Base-by-base conservation (phyloP, 176 grass and related monocot genomes). In the Carex littledalei region DNA sequence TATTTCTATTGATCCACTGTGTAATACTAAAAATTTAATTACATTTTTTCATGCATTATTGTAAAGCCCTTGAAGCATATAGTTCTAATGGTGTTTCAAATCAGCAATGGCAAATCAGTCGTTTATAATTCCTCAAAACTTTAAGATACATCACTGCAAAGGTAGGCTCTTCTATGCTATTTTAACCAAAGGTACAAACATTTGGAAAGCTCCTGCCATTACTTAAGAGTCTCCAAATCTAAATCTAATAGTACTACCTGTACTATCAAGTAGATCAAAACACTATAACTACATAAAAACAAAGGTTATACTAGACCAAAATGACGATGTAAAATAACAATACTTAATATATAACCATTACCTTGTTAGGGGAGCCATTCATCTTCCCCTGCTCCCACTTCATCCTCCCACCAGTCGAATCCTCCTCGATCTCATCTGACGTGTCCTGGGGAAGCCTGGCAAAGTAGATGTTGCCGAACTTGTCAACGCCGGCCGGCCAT, bases 401-500 rank as follows among this genome's bases (percentile, higher is more conserved):
- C 88, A 96, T 99, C 85, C 92, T 94, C 57, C 93, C 97, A 81
- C 97, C 97, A 54, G 97, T 99, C 80, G 93, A 93, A 63, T 99
- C 91, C 89, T 99, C 93, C 87, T 99, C 97, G 71, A 99, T 99
- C 87, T 99, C 97, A 79, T 99, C 97, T 75, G 91, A 99, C 22
- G 94, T 43, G 88, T 99, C 97, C 84, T 96, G 93, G 54, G 93
- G 88, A 77, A 99, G 90, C 84, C 97, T 90, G 50, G 92, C 93
- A 83, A 99, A 99, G 52, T 99, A 99, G 78, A 99, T 88, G 76
- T 99, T 96, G 56, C 97, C 97, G 57, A 99, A 99, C 78, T 99
- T 99, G 85, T 99, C 97, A 12, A 93, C 91, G 32, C 97, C 97
- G 37, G 97, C 97, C 97, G 47, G 97, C 91, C 93, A 99, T 90